Base-by-base conservation (phyloP, 225 moss, liverwort and hornwort species). In the Anthoceros angustus region DNA sequence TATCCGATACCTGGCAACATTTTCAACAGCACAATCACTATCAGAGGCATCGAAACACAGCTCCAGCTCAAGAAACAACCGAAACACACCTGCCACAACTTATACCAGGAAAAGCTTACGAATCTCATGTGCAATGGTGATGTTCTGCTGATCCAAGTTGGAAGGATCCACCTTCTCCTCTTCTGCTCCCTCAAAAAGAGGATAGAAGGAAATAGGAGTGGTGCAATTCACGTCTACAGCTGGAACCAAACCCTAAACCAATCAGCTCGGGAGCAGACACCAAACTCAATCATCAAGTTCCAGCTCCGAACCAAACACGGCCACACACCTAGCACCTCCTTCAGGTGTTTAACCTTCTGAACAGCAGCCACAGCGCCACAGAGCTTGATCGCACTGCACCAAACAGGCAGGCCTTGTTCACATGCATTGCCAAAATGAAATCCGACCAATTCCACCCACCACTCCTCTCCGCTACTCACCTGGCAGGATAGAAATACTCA, bases 401-500 rank as follows among this genome's bases (percentile, higher is more conserved):
- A 49, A 49, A 21, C 43, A 42, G 46, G 18, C 14, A 41, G 24
- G 41, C 64, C 72, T 32, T 4, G 32, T 32, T 32, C n/a, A 32
- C 32, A 32, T 1, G 32, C 32, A 32, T 32, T 32, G 2, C 32
- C 32, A 32, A 32, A 1, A 66, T 9, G 10, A 62, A 64, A n/a
- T 16, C 12, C 39, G 9, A 18, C 0, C 42, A 16, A 5, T 9
- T 39, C 25, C 12, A 26, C 14, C 43, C 40, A 24, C 46, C 10
- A 9, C 50, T n/a, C 42, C 15, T n/a, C 25, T 11, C 5, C 7
- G 41, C 26, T 25, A 40, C 11, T 20, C 63, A 90, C 90, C 87
- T 89, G 71, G 89, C 89, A 41, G 89, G 93, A 40, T 89, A 87
- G 73, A 89, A 86, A 70, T 87, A 89, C 66, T 89, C 86, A 23